Conservation (phyloP, 768 basidiomycete species). For the Mycena galericulata region DNA sequence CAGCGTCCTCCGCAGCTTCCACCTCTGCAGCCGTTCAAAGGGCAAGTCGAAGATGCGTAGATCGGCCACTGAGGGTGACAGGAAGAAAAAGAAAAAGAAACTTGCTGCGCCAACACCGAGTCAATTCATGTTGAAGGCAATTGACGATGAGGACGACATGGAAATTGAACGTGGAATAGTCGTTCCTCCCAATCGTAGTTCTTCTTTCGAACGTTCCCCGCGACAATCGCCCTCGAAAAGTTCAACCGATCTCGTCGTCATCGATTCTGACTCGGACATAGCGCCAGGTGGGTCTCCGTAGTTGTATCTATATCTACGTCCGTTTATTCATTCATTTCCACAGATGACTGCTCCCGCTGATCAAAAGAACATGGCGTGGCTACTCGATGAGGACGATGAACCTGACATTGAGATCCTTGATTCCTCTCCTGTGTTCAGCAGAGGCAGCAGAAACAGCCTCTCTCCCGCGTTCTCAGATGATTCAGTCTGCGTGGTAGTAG, state of each 20-base stretch:
- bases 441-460: conserved; percentile 2
- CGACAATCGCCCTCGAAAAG: conserved; percentile 42
- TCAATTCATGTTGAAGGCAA: conserved; percentile 57
- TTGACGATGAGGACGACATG: conserved; percentile 67
- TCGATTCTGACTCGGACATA: conserved; percentile 43
- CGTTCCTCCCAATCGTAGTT: conserved; percentile 13
- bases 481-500: conserved; percentile 19
- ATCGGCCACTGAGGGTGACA: conserved; percentile 55
- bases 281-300: conserved; percentile 16
- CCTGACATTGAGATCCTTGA: conserved; percentile 62
- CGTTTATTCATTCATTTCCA: conserved; percentile 6
- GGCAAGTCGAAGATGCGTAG: conserved; percentile 56
- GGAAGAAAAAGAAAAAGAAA: conserved; percentile 42
- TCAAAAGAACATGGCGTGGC: conserved; percentile 69
- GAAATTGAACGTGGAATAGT: conserved; percentile 63
- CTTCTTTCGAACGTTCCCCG: background rate
- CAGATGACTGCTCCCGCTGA: conserved; percentile 38
- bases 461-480: conserved; percentile 21
- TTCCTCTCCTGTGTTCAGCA: conserved; percentile 57
- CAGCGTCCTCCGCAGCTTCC: conserved; percentile 57
- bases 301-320: too few species aligned
- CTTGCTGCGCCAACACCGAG: conserved; percentile 46
- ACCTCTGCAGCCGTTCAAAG: conserved; percentile 45
- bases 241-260: conserved; percentile 31
- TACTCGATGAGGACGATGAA: conserved; percentile 74